Evolutionary conservation across 140 eudicot species (phyloP).

Genomic region (Anethum foeniculum): DNA sequence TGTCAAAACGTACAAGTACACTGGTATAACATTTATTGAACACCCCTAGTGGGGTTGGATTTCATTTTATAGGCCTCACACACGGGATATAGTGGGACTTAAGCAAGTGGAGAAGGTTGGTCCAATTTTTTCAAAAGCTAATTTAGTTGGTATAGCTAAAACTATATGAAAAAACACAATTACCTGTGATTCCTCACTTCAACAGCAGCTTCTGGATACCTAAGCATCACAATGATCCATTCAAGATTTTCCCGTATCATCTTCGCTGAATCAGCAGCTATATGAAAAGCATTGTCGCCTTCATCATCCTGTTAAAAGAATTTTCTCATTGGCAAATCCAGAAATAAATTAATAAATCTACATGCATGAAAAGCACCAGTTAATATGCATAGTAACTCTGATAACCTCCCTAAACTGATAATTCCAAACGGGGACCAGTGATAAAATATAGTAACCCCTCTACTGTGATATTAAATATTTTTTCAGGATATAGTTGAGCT

Average conservation of each 20-base stretch:
- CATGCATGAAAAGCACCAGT: neutral
- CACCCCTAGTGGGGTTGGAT: neutral
- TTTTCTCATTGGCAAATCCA: neutral
- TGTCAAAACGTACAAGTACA: slow-evolving; percentile 33
- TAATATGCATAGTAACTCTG: neutral
- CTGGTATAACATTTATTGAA: slow-evolving; percentile 6
- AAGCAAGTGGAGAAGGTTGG: neutral
- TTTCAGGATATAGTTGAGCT: neutral
- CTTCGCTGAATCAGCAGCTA: slow-evolving; percentile 95
- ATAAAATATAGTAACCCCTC: neutral
- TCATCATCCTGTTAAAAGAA: slow-evolving; percentile 76
- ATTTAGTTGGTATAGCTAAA: neutral
- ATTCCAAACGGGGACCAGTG: neutral
- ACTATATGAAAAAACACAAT: slow-evolving; percentile 14
- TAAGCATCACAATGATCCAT: slow-evolving; percentile 86
- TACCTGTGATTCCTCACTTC: slow-evolving; percentile 91
- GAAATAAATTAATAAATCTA: neutral
- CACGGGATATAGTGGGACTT: neutral
- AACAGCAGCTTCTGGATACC: slow-evolving; percentile 86
- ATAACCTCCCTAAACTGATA: neutral
- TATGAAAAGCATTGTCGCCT: slow-evolving; percentile 96
- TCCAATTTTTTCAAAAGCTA: neutral
- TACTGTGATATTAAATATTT: neutral
- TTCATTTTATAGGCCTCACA: neutral
- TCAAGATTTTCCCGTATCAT: slow-evolving; percentile 96